Evolutionary conservation across 805 yeast genomes (phyloP).

Genomic region (Lachancea mirantina): DNA sequence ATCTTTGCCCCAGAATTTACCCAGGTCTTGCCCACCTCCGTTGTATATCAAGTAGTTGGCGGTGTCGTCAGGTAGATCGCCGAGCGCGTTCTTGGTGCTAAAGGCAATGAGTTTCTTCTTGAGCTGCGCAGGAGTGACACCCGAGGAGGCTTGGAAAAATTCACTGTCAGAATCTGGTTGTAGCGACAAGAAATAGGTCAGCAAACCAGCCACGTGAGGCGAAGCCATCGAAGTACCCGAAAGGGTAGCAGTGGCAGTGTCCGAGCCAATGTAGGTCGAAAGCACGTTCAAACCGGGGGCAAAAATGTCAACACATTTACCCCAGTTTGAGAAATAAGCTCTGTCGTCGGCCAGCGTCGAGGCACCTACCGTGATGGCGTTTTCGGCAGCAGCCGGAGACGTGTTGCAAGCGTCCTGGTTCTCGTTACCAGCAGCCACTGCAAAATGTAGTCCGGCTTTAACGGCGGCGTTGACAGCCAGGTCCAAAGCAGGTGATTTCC

Average conservation of each 20-base stretch:
- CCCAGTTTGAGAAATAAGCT: constrained; percentile 94
- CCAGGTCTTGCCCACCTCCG: constrained; percentile 71
- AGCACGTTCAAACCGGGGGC: constrained; percentile 92
- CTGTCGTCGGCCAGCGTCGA: constrained; percentile 81
- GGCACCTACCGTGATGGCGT: constrained; percentile 92
- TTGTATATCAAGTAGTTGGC: constrained; percentile 73
- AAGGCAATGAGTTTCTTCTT: constrained; percentile 68
- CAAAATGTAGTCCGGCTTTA: constrained; percentile 80
- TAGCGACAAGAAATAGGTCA: constrained; percentile 80
- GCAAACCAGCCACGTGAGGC: constrained; percentile 90
- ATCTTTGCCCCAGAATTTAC: constrained; percentile 50
- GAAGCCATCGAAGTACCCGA: constrained; percentile 99
- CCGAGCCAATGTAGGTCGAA: constrained; percentile 77
- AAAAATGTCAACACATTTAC: constrained; percentile 91
- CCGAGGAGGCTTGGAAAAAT: constrained; percentile 46
- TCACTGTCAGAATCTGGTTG: constrained; percentile 69
- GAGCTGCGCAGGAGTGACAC: constrained; percentile 63
- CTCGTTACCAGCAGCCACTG: constrained; percentile 96
- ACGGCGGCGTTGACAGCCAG: constrained; percentile 87
- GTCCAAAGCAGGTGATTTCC: constrained; percentile 80
- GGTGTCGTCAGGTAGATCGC: constrained; percentile 63
- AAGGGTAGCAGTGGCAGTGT: constrained; percentile 67
- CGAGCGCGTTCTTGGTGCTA: constrained; percentile 53
- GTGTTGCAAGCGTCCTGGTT: constrained; percentile 86
- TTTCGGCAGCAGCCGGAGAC: constrained; percentile 84